Conservation (phyloP, 768 basidiomycete species). For the Collybia mongolica region DNA sequence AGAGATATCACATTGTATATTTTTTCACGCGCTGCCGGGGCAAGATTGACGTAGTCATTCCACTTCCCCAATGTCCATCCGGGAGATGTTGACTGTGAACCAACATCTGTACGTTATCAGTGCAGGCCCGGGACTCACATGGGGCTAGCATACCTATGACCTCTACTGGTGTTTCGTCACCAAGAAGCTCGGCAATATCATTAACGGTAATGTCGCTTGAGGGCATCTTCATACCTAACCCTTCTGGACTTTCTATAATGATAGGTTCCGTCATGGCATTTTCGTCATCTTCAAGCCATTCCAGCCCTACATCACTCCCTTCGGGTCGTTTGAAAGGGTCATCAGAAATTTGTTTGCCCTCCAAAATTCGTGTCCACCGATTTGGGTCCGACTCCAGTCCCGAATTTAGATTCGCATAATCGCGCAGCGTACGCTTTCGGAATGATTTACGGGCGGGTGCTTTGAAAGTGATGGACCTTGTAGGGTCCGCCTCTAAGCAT, state of each 20-base stretch:
- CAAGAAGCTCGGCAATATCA: conserved; percentile 79
- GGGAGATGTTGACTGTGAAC: conserved; percentile 79
- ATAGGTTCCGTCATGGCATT: conserved; percentile 81
- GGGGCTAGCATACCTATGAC: conserved; percentile 71
- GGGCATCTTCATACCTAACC: conserved; percentile 92
- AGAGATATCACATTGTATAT: conserved; percentile 94
- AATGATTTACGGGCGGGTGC: conserved; percentile 79
- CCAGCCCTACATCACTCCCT: conserved; percentile 61
- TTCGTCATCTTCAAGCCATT: conserved; percentile 75
- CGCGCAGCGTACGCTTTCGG: conserved; percentile 69
- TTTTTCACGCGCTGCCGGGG: conserved; percentile 72
- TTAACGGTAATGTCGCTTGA: conserved; percentile 64
- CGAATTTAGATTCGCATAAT: conserved; percentile 76
- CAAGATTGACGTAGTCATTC: conserved; percentile 81
- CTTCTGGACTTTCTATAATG: conserved; percentile 73
- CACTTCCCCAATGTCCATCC: conserved; percentile 92
- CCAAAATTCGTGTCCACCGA: conserved; percentile 69
- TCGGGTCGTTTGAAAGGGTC: conserved; percentile 68
- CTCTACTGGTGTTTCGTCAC: conserved; percentile 77
- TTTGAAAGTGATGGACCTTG: conserved; percentile 69
- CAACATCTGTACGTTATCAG: conserved; percentile 59
- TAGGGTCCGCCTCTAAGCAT: conserved; percentile 60
- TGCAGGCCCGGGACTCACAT: background rate
- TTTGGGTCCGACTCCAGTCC: conserved; percentile 63
- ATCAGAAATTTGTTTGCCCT: conserved; percentile 60